Conservation (phyloP, 148 eudicot species). For the Drosera capensis region DNA sequence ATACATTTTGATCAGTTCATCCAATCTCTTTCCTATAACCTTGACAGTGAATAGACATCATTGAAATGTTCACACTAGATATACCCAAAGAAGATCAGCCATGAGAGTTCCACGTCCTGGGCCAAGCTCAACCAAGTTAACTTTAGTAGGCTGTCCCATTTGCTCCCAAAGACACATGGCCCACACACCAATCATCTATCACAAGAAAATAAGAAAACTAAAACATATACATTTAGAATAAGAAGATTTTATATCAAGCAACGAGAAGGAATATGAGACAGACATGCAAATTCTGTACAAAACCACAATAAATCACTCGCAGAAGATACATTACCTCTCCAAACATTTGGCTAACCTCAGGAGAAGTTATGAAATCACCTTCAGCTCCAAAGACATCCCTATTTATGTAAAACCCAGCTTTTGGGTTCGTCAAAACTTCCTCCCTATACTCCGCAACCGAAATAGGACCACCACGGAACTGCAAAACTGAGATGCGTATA, state of each 20-base stretch:
- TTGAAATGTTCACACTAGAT: too few relatives aligned
- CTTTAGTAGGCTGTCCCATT: slow-evolving; percentile 72
- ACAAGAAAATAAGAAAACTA: slow-evolving; percentile 1
- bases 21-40: too few relatives aligned
- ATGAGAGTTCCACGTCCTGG: slow-evolving; percentile 98
- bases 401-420: slow-evolving; percentile 80
- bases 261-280: not conserved
- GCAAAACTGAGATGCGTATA: slow-evolving; percentile 2
- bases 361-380: slow-evolving; percentile 95
- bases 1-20: not conserved
- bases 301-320: not conserved
- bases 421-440: slow-evolving; percentile 93
- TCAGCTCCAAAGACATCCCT: slow-evolving; percentile 97
- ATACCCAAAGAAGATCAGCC: slow-evolving; percentile 89
- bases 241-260: not conserved
- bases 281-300: not conserved
- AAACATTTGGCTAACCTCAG: slow-evolving; percentile 99
- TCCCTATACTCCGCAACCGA: slow-evolving; percentile 97
- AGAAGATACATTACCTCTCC: slow-evolving; percentile 58
- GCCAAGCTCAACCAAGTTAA: slow-evolving; percentile 84
- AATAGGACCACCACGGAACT: slow-evolving; percentile 98
- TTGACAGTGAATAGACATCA: too few relatives aligned
- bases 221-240: too few relatives aligned
- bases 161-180: slow-evolving; percentile 93
- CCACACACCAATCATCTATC: slow-evolving; percentile 93